Base-by-base conservation (phyloP, 2,329 filamentous ascomycete genomes). In the Sclerotiophoma versabilis region DNA sequence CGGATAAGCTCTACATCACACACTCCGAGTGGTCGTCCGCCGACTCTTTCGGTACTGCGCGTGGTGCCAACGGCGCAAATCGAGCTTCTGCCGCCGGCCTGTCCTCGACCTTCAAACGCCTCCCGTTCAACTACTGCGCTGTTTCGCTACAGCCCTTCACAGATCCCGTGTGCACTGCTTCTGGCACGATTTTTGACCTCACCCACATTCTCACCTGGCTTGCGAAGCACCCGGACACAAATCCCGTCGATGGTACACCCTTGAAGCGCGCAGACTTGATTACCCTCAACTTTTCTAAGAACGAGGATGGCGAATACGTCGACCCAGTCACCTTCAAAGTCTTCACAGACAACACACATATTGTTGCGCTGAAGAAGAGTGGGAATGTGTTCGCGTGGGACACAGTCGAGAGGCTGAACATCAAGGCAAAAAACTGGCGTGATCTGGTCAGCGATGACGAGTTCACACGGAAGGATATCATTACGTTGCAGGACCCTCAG, bases 101-200 rank as follows among this genome's bases (percentile, higher is more conserved):
- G 14, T 57, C 68, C 15, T 83, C 85, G 42, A 84, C 84, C 30
- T 98, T 98, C 80, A 91, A 89, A 70, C 89, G 92, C 38, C 84
- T 99, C 1, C 95, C 96, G 25, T 99, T 96, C 84, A 98, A 97
- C 82, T 98, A 95, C 79, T 99, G 95, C 84, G 92, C 95, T 58
- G 88, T 96, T 32, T 96, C 91, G 57, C 87, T 99, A 27, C 95
- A 98, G 72, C 96, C 96, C 7, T 99, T 97, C 80, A 86, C 88
- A 70, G 91, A 96, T 70, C 93, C 95, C 5, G 95, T 99, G 29
- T 99, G 95, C 80, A 98, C 93, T 0, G 71, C 84, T 3, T 83
- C 89, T 34, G 95, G 95, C 47, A 95, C 89, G 11, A 93, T 96
- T 56, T 99, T 98, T 76, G 96, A 99, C 70, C 85, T 97, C 65